phyloP scores from a whole-genome alignment of 140 eudicot species.

The Anethum foeniculum region DNA sequence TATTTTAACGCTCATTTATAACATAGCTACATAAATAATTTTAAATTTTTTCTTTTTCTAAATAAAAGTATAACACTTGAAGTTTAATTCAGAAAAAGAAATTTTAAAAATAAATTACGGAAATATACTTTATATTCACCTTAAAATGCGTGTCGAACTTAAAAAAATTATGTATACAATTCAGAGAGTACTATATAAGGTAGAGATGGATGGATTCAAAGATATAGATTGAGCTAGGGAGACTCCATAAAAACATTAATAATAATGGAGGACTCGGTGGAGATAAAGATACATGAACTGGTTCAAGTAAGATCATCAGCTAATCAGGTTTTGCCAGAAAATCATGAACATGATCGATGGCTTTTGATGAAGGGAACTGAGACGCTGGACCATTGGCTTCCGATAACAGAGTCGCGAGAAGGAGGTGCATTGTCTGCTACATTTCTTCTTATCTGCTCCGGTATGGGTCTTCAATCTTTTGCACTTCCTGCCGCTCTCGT shows the following conservation, averaged over 20 bases:
- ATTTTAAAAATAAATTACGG: too few relatives aligned
- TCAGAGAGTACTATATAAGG: background rate
- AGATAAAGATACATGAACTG: background rate
- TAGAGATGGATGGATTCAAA: background rate
- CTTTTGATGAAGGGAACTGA: background rate
- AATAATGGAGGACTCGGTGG: background rate
- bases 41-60: too few relatives aligned
- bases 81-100: too few relatives aligned
- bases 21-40: too few relatives aligned
- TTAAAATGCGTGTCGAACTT: too few relatives aligned
- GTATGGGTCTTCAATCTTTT: conserved; percentile 56
- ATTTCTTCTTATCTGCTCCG: conserved; percentile 49
- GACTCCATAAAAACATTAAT: background rate
- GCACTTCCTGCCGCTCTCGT: conserved; percentile 60
- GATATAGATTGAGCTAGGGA: background rate
- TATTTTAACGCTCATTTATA: too few relatives aligned
- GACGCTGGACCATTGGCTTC: conserved; percentile 35
- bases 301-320: background rate
- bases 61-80: too few relatives aligned
- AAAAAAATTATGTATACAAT: too few relatives aligned
- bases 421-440: conserved; percentile 40
- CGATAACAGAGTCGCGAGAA: conserved; percentile 57
- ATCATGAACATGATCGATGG: background rate
- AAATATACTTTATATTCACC: too few relatives aligned
- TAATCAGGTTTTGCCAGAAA: background rate